Evolutionary conservation across 257 asterid genomes (phyloP).

Genomic region (Solanum ossicruentum): DNA sequence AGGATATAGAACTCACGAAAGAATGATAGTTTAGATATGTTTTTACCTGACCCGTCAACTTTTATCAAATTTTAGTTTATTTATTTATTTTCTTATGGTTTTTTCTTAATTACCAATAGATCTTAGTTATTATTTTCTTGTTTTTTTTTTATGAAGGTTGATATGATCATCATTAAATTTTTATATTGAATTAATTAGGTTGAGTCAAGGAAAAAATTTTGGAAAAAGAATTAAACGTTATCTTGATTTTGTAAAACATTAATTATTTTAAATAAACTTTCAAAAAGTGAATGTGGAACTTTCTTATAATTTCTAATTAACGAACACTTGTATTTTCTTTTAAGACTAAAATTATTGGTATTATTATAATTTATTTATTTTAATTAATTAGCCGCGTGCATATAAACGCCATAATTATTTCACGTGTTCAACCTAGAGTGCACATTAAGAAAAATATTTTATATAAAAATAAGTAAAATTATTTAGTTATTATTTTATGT

Average conservation of each 20-base stretch:
- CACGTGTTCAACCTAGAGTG: background rate
- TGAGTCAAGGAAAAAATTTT: background rate
- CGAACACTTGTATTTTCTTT: background rate
- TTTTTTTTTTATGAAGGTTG: background rate
- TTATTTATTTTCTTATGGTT: background rate
- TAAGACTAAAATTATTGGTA: background rate
- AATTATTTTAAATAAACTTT: too few relatives aligned
- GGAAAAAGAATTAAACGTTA: background rate
- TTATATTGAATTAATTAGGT: too few relatives aligned
- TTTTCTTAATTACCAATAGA: background rate
- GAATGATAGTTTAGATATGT: background rate
- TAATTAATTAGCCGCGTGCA: too few relatives aligned
- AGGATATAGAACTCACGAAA: background rate
- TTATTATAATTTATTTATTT: too few relatives aligned
- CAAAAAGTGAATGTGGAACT: background rate
- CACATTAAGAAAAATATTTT: background rate
- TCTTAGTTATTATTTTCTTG: too few relatives aligned
- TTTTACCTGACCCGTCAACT: background rate
- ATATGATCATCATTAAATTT: too few relatives aligned
- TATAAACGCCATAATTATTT: background rate
- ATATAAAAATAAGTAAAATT: too few relatives aligned
- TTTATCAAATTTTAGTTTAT: background rate
- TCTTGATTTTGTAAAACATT: too few relatives aligned
- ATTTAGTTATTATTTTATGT: too few relatives aligned
- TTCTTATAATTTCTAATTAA: background rate